A percentile compares a stretch with the other conserved stretches of the same genome.
Evolutionary conservation across 1,284 basidiomycete species (phyloP).

Genomic region (Cutaneotrichosporon sp.): DNA sequence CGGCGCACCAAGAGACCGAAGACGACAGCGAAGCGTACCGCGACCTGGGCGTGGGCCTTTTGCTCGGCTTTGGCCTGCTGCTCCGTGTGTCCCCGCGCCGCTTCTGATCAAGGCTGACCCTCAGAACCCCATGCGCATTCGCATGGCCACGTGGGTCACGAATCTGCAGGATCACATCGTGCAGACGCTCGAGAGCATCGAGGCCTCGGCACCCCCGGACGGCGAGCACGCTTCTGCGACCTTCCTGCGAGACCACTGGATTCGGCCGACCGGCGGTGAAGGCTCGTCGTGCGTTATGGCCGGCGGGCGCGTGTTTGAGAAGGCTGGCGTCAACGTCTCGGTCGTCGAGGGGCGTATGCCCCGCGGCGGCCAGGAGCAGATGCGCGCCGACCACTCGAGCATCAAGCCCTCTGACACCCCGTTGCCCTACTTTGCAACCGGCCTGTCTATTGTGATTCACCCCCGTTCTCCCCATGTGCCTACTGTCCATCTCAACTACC

Average conservation of each 20-base stretch:
- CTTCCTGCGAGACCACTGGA: slow-evolving; percentile 87
- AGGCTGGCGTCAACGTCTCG: slow-evolving; percentile 94
- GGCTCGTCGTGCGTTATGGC: slow-evolving; percentile 88
- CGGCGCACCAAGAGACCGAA: not conserved
- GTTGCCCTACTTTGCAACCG: slow-evolving; percentile 92
- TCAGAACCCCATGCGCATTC: slow-evolving; percentile 67
- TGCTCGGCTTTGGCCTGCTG: slow-evolving; percentile 19
- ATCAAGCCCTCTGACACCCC: slow-evolving; percentile 60
- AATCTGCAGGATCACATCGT: slow-evolving; percentile 82
- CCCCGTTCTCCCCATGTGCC: slow-evolving; percentile 87
- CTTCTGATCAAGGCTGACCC: not conserved
- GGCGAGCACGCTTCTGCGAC: slow-evolving; percentile 48
- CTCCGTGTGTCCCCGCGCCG: slow-evolving; percentile 17
- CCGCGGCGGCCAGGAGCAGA: slow-evolving; percentile 84
- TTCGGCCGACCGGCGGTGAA: slow-evolving; percentile 72
- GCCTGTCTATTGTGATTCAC: slow-evolving; percentile 88
- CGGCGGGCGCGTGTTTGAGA: slow-evolving; percentile 75
- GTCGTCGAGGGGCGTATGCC: slow-evolving; percentile 87
- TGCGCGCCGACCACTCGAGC: slow-evolving; percentile 85
- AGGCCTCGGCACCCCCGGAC: slow-evolving; percentile 59
- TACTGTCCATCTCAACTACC: slow-evolving; percentile 95
- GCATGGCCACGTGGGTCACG: slow-evolving; percentile 76
- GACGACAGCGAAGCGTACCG: slow-evolving; percentile 9
- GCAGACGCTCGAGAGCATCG: slow-evolving; percentile 71
- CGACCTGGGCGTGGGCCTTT: slow-evolving; percentile 11